Evolutionary conservation across 805 yeast species (phyloP), one percentile per base, ranked within the genome.

Genomic region (Tetrapisispora fleetii): DNA sequence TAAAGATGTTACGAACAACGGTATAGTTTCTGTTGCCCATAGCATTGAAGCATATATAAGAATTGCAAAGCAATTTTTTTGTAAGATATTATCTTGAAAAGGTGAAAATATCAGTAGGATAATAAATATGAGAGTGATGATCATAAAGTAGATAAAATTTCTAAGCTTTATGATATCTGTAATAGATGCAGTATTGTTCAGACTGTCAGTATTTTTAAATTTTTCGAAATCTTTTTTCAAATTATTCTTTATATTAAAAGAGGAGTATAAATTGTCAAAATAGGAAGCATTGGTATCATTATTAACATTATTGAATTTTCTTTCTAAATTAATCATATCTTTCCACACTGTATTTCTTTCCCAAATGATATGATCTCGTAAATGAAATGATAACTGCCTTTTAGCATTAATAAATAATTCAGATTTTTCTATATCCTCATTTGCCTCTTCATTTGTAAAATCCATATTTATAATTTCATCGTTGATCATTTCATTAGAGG

Each of bases 271-370:
- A 11, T 30, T 21, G 17, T 45, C 17, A 27, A 45, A 45, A 40
- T 45, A 45, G 6, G 37, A 30, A 16, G 41, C 28, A 27, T 45
- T 45, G 54, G 56, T 55, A 64, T 57, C 64, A 27, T 75, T 64
- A 43, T 67, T 69, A 53, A 90, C 89, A 19, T 87, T 88, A 58
- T 89, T 91, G 0, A 90, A 73, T 58, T 85, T 85, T 56, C 96
- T 77, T 63, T 90, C 96, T 57, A 90, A 67, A 21, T 93, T 91
- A 62, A 91, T 83, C 83, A 91, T 82, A 65, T 91, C 97, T 62
- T 93, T 82, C 99, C 99, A 91, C 28, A 91, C 97, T 0, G 97
- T 91, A 64, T 89, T 89, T 65, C 99, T 77, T 68, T 91, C 98
- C 95, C 96, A 91, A 18, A 90, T 96, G 35, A 91, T 85, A 64